Base-by-base conservation (phyloP, 78 protist species). In the Parvularia atlantis region DNA sequence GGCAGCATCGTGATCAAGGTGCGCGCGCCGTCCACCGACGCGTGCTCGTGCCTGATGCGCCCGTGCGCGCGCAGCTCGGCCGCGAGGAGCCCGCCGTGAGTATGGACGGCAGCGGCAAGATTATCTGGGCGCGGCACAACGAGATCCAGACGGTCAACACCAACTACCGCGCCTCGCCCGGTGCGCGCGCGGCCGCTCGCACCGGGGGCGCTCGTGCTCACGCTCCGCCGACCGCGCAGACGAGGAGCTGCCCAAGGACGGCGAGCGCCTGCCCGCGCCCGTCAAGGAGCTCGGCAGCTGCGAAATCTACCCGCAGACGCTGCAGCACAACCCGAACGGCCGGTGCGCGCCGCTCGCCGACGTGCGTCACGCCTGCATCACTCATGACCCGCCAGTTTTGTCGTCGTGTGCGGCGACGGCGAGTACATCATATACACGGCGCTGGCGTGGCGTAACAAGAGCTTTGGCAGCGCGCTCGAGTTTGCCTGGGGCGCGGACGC, bases 381-480 rank as follows among this genome's bases (percentile, higher is more conserved):
- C n/a, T n/a, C n/a, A n/a, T n/a, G n/a, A n/a, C n/a, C n/a, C n/a
- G n/a, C 28, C 19, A n/a, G 40, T n/a, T 88, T 84, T 41, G 93
- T 93, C 10, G 86, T 84, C 17, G 97, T 93, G 24, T 74, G 85
- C 68, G 97, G 97, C 60, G 99, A 96, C 54, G 99, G 97, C 37
- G 98, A 95, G 57, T 95, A 83, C 71, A 89, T 87, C 70, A 84
- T 97, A 67, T 89, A 95, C 86, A 91, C 98, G 9, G 97, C 97
- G 1, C 63, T 84, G 7, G 86, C 89, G 0, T 91, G 95, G 93
- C 63, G 95, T 43, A 89, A 87, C 65, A 93, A 93, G 86, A 50
- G 78, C 36, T 93, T 83, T 66, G 99, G 99, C 22, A 11, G 30
- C 33, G 98, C 96, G 6, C 59, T 85, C 28, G 96, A 96, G 66